Evolutionary conservation across 345 rosid species (phyloP).

Genomic region (Anacardium occidentale): DNA sequence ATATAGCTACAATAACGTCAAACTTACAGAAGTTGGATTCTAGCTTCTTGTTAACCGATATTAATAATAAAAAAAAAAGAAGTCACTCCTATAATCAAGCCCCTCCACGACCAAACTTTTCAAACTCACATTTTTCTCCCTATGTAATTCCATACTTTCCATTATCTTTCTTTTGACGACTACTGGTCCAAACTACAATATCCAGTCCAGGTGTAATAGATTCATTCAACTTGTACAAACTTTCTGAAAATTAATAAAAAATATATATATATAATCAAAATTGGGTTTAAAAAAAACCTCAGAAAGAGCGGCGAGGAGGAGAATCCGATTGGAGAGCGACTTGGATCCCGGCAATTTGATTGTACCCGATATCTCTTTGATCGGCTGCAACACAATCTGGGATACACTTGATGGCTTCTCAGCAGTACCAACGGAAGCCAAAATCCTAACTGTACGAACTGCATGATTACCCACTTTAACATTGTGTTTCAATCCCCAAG

Average conservation of each 20-base stretch:
- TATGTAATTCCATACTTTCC: no score
- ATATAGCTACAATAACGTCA: no score
- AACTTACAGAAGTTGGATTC: no score
- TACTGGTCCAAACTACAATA: no score
- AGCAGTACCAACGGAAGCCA: conserved; percentile 57
- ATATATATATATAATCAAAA: conserved; percentile 10
- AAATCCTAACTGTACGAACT: conserved; percentile 36
- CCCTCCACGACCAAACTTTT: no score
- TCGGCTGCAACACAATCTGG: conserved; percentile 80
- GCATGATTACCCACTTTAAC: conserved; percentile 5
- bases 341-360: conserved; percentile 90
- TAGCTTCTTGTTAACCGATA: no score
- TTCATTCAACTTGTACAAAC: neutral
- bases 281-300: conserved; percentile 45
- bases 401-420: conserved; percentile 67
- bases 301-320: conserved; percentile 90
- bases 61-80: no score
- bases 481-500: conserved; percentile 32
- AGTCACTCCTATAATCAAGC: no score
- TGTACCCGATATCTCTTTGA: conserved; percentile 76
- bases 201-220: neutral
- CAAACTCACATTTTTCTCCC: no score
- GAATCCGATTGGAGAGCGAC: conserved; percentile 85
- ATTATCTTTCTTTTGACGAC: neutral
- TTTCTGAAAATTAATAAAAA: neutral